phyloP scores from a whole-genome alignment of 257 asterid genomes.

The Avicennia marina region DNA sequence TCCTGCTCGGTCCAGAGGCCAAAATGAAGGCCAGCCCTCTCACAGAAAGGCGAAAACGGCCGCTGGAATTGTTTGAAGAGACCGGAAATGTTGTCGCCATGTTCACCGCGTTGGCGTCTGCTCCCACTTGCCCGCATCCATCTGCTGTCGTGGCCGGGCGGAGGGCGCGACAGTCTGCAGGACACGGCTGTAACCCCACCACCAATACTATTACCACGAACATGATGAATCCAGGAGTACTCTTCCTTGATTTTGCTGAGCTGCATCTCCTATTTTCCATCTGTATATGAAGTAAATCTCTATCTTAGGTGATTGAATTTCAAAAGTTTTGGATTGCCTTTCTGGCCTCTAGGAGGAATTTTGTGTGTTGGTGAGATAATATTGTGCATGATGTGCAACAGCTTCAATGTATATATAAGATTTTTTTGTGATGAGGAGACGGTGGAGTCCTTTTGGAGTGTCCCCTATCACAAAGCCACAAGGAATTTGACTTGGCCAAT shows the following conservation, averaged over 20 bases:
- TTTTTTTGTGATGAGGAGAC: conserved; percentile 19
- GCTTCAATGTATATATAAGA: conserved; percentile 21
- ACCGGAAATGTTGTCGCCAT: background rate
- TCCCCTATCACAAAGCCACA: conserved; percentile 5
- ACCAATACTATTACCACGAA: conserved; percentile 17
- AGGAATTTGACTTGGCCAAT: conserved; percentile 28
- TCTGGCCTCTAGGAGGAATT: background rate
- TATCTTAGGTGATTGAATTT: background rate
- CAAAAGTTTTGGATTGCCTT: background rate
- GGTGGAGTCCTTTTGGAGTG: conserved; percentile 32
- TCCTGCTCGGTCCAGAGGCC: conserved; percentile 71
- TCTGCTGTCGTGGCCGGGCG: background rate
- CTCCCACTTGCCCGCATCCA: conserved; percentile 1
- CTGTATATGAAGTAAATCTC: background rate
- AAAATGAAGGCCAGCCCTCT: conserved; percentile 34
- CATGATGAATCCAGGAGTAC: conserved; percentile 3
- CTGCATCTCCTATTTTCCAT: conserved; percentile 20
- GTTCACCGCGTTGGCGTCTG: background rate
- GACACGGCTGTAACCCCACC: conserved; percentile 17
- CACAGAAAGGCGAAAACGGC: background rate
- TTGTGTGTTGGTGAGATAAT: conserved; percentile 19
- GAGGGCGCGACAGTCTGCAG: conserved; percentile 43
- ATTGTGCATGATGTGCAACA: conserved; percentile 12
- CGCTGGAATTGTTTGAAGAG: conserved; percentile 13
- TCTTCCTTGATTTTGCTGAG: conserved; percentile 19